Percentiles rank a stretch among this genome's conserved stretches.
Evolutionary conservation across 2,329 filamentous ascomycete genomes (phyloP).

Genomic region (Botrytis hyacinthi): DNA sequence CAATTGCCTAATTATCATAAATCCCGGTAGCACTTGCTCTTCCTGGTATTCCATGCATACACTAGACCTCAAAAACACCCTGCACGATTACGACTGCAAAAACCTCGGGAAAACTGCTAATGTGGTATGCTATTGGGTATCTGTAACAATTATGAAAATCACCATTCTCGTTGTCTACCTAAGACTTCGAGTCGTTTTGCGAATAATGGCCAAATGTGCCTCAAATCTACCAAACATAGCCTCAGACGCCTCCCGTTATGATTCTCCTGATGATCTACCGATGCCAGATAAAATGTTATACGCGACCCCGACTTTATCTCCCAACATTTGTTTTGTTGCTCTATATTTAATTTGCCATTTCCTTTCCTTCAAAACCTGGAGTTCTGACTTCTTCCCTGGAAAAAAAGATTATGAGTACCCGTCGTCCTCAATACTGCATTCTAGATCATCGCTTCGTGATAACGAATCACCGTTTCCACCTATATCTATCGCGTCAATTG

Average conservation of each 20-base stretch:
- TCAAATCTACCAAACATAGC: not conserved
- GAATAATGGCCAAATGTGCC: not conserved
- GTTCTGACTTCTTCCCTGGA: not conserved
- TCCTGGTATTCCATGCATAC: not conserved
- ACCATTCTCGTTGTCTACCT: not conserved
- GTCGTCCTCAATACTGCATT: not conserved
- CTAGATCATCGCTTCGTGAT: not conserved
- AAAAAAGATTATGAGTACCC: not conserved
- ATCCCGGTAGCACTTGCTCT: not conserved
- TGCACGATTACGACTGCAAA: not conserved
- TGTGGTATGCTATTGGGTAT: conserved; percentile 6
- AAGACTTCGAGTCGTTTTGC: not conserved
- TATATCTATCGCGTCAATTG: conserved; percentile 5
- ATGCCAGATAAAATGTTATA: not conserved
- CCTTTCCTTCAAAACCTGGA: not conserved
- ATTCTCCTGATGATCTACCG: not conserved
- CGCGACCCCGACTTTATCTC: not conserved
- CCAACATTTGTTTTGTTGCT: not conserved
- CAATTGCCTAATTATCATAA: not conserved
- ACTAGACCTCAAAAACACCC: not conserved
- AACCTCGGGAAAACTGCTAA: not conserved
- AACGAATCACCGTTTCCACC: not conserved
- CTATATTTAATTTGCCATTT: not conserved
- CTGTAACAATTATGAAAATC: not conserved
- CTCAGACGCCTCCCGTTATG: not conserved